Evolutionary conservation across 257 asterid species (phyloP), one percentile per base, ranked within the genome.

Genomic region (Ehretia macrophylla): DNA sequence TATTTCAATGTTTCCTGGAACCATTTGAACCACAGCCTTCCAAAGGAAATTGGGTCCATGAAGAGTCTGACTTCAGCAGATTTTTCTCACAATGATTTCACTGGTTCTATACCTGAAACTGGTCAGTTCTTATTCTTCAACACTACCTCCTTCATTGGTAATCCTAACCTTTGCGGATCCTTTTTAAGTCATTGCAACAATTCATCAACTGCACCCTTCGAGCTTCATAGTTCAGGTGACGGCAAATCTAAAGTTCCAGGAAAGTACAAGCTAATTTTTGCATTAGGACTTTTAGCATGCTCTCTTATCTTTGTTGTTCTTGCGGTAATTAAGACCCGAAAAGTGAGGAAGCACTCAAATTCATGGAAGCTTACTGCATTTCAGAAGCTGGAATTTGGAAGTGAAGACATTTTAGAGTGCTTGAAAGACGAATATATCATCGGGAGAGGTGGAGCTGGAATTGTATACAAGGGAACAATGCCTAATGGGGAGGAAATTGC

Each of bases 41-140:
- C 85, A 5, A 39, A 47, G 23, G 76, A 74, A 60, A 70, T 79
- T 42, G 75, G 82, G 11, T 63, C 62, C 52, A 67, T 79, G 73
- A 77, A 72, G 59, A 79, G 85, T 63, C 65, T 79, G 18, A 79
- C 85, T n/a, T 73, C 82, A 0, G 85, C 79, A 47, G 85, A 75
- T 58, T 79, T 79, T 55, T 79, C 85, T 4, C 76, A 72, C 47
- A 75, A 79, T 40, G 76, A 79, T 56, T 70, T 79, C 44, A 66
- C 77, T 40, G 85, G 85, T 57, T 57, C 76, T n/a, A 63, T 79
- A 27, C 85, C 82, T 21, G 77, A 71, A 60, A 67, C 56, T n/a
- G 85, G 85, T 0, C 85, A 75, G 39, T 79, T 55, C 40, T 59
- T 69, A 48, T 70, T 59, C 64, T 70, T 76, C 68, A 72, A 79